Conservation (phyloP, 164 flowering plant species). For the Stephania japonica region DNA sequence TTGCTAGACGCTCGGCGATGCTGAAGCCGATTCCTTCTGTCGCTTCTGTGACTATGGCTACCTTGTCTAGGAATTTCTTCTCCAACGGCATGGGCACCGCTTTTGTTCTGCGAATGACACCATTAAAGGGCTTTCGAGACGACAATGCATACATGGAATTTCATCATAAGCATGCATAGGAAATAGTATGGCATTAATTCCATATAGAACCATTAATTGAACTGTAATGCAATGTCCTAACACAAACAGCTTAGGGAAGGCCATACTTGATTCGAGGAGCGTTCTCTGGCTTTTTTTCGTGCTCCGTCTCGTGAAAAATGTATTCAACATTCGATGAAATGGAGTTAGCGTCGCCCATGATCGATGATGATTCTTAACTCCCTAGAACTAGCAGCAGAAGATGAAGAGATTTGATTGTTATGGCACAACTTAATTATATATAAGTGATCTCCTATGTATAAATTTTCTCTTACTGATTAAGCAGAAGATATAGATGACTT, state of each 20-base stretch:
- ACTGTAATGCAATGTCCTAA: too few relatives aligned
- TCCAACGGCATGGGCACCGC: not conserved
- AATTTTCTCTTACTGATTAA: not conserved
- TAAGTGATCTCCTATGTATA: not conserved
- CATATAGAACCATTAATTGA: too few relatives aligned
- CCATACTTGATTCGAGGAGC: not conserved
- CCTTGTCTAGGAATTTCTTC: constrained; percentile 12
- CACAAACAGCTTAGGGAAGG: not conserved
- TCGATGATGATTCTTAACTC: not conserved
- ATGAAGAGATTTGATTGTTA: not conserved
- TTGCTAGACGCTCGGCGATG: not conserved
- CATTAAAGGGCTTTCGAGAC: too few relatives aligned
- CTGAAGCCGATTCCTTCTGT: not conserved
- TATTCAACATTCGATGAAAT: not conserved
- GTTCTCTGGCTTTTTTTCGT: not conserved
- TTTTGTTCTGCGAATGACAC: not conserved
- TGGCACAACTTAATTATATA: not conserved
- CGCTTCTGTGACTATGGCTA: not conserved
- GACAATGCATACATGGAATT: not conserved
- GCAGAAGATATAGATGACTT: not conserved
- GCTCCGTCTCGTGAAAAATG: not conserved
- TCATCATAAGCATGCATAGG: not conserved
- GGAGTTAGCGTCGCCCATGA: not conserved
- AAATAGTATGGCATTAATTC: too few relatives aligned
- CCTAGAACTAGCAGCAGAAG: not conserved